phyloP scores from a whole-genome alignment of 305 asterid species.

The Coffea humblotiana region DNA sequence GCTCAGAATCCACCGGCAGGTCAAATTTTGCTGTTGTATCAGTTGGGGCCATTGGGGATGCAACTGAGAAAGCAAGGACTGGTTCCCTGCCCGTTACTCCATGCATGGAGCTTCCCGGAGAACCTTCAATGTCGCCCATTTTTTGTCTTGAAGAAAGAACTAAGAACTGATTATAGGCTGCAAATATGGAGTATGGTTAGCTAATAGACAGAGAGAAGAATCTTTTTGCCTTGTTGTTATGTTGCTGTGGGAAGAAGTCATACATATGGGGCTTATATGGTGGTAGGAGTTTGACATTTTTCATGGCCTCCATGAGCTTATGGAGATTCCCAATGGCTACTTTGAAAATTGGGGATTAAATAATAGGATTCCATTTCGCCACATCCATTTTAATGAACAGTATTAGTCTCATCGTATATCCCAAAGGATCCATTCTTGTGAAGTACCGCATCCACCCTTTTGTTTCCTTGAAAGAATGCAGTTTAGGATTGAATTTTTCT shows the following conservation, averaged over 20 bases:
- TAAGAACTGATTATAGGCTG: neutral
- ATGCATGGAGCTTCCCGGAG: slow-evolving; percentile 49
- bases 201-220: too few species aligned
- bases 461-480: too few species aligned
- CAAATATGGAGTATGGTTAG: neutral
- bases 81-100: slow-evolving; percentile 42
- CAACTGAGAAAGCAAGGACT: slow-evolving; percentile 35
- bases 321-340: slow-evolving; percentile 18
- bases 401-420: neutral
- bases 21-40: slow-evolving; percentile 36
- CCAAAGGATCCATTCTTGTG: slow-evolving; percentile 2
- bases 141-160: neutral
- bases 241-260: neutral
- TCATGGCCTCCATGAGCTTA: slow-evolving; percentile 4
- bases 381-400: slow-evolving; percentile 10
- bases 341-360: neutral
- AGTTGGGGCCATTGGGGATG: slow-evolving; percentile 32
- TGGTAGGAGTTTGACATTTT: slow-evolving; percentile 30
- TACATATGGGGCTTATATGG: slow-evolving; percentile 19
- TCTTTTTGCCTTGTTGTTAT: neutral
- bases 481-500: too few species aligned
- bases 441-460: neutral
- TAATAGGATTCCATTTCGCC: slow-evolving; percentile 19
- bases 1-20: slow-evolving; percentile 40
- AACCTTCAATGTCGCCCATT: slow-evolving; percentile 33